Base-by-base conservation (phyloP, 768 basidiomycete species). In the Phaffia tasmanica region DNA sequence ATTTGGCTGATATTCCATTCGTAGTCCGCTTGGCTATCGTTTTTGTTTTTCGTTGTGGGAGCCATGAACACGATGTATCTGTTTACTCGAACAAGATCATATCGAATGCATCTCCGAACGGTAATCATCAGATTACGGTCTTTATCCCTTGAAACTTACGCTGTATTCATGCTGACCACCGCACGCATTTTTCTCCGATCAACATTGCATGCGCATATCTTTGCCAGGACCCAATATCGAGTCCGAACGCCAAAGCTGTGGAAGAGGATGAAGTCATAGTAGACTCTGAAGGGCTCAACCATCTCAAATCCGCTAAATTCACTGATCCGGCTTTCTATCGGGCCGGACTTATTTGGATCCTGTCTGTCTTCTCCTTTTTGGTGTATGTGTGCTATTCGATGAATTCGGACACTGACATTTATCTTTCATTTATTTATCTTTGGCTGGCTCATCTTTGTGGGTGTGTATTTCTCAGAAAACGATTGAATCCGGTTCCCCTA, bases 11-110 rank as follows among this genome's bases (percentile, higher is more conserved):
- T 27, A 25, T 1, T 46, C 4, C 16, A 5, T 8, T 2, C 21
- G 2, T 58, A 69, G 67, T 59, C 66, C n/a, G 29, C 62, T 11
- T 19, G 60, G 8, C 57, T 69, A n/a, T 69, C 67, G 1, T 14
- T 69, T 9, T 14, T 60, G 21, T 63, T 69, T 25, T 30, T 69
- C 5, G 46, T 69, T 14, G 25, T 57, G 21, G 30, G 62, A 7
- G 46, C 46, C 15, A 30, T 60, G 42, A 69, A 69, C 50, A 62
- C 67, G 3, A 46, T 69, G 30, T 69, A 69, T 46, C 55, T 69
- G 32, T 69, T 58, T 57, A 63, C 67, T 9, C 49, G 67, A 21
- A 63, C 62, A 23, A 47, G 67, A 18, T 51, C 62, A 0, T 69
- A 69, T 29, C 21, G 63, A 18, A 63, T 69, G 47, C 63, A 63